These are phyloP conservation scores for Musa schizocarpa DNA, from an alignment of 176 grass and related monocot species.

Conservation along the genomic window DNA sequence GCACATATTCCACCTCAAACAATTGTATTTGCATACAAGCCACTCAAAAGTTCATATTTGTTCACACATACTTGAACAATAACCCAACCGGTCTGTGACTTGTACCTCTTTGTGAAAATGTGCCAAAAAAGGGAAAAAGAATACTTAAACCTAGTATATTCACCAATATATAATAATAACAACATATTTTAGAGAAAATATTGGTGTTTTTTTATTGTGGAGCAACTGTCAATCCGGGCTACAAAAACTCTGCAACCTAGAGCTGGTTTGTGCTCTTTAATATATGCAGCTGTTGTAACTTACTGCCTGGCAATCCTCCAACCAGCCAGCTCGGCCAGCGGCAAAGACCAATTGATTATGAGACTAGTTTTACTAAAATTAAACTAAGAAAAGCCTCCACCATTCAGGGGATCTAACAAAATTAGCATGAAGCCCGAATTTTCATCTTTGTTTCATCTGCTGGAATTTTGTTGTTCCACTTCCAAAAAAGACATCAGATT, in stretches of 20 bases:
- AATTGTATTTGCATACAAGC: neutral
- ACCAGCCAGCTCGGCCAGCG: conserved; percentile 58
- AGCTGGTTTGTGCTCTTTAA: conserved; percentile 45
- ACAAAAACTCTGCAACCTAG: conserved; percentile 38
- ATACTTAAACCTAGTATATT: too few species aligned
- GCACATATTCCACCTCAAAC: neutral
- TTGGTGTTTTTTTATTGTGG: conserved; percentile 7
- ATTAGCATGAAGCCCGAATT: conserved; percentile 8
- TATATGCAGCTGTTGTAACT: conserved; percentile 45
- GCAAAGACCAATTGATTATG: conserved; percentile 15
- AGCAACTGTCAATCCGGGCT: conserved; percentile 34
- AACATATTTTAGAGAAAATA: neutral
- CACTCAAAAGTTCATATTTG: neutral
- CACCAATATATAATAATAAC: neutral
- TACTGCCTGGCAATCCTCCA: conserved; percentile 28
- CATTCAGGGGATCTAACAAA: conserved; percentile 8
- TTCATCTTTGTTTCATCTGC: neutral
- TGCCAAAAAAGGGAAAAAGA: too few species aligned
- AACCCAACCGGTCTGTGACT: neutral
- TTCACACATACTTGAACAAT: neutral
- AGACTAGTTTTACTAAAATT: conserved; percentile 16
- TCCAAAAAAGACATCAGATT: too few species aligned
- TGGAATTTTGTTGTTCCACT: neutral
- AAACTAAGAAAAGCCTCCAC: conserved; percentile 3
- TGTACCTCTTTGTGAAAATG: too few species aligned